A percentile compares a stretch with the other conserved stretches of the same genome.
Conservation (phyloP, 1,284 basidiomycete species). For the Puccinia polysora region DNA sequence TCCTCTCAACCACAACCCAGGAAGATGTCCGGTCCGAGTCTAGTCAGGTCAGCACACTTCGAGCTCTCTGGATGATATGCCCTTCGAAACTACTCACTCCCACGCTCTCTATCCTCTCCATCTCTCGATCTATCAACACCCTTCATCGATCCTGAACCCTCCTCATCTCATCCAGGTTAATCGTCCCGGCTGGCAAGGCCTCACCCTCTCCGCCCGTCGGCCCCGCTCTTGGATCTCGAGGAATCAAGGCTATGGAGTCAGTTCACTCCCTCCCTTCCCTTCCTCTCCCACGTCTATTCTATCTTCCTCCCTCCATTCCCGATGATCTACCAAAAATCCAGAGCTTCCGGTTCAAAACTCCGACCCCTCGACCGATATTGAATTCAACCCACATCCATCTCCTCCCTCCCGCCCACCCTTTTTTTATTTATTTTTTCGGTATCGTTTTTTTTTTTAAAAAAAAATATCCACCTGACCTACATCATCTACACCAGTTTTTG, state of each 20-base stretch:
- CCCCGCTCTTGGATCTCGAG: slow-evolving; percentile 92
- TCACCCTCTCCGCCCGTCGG: slow-evolving; percentile 94
- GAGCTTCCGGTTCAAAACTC: not conserved
- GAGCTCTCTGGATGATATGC: not conserved
- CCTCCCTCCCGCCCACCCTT: not conserved
- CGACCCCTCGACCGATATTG: too few relatives aligned
- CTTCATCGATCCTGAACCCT: not conserved
- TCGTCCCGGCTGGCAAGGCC: slow-evolving; percentile 89
- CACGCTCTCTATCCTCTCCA: not conserved
- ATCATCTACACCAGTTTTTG: too few relatives aligned
- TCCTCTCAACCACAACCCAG: too few relatives aligned
- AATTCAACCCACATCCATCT: not conserved
- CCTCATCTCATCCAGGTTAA: slow-evolving; percentile 58
- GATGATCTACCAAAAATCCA: not conserved
- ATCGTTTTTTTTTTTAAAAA: not conserved
- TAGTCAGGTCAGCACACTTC: slow-evolving; percentile 9
- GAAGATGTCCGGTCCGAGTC: too few relatives aligned
- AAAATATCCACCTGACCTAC: not conserved
- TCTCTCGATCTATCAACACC: not conserved
- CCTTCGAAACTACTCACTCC: not conserved
- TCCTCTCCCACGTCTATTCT: not conserved
- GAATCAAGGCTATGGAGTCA: slow-evolving; percentile 98
- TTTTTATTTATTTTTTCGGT: not conserved
- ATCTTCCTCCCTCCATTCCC: not conserved
- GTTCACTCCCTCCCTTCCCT: slow-evolving; percentile 47